Evolutionary conservation across 352 stramenopile genomes (phyloP).

Genomic region (Elongisporangium senticosum): DNA sequence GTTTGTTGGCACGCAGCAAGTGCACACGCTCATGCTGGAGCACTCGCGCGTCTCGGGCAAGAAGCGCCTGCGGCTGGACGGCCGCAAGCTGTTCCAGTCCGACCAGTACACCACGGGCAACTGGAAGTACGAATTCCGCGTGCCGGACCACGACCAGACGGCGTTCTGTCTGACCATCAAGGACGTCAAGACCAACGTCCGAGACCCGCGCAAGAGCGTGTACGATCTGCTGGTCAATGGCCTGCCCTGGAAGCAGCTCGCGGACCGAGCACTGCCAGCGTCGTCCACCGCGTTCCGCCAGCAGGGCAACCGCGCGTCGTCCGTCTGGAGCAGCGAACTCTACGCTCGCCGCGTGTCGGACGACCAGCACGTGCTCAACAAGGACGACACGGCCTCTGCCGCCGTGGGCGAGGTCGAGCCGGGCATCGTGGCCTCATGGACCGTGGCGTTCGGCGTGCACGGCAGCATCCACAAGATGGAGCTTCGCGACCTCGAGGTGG

Average conservation of each 20-base stretch:
- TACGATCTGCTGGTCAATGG: constrained; percentile 71
- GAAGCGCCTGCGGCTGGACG: constrained; percentile 79
- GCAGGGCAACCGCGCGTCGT: constrained; percentile 18
- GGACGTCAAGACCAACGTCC: constrained; percentile 65
- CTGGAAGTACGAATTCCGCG: constrained; percentile 75
- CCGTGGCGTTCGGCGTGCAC: constrained; percentile 77
- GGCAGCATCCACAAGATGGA: constrained; percentile 76
- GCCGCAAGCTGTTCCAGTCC: constrained; percentile 58
- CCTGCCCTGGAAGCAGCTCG: constrained; percentile 56
- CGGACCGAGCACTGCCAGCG: constrained; percentile 40
- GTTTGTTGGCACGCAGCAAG: constrained; percentile 59
- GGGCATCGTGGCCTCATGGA: constrained; percentile 57
- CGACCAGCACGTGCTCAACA: constrained; percentile 33
- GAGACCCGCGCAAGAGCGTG: constrained; percentile 61
- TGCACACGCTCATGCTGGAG: constrained; percentile 82
- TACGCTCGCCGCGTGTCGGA: constrained; percentile 71
- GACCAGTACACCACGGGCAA: constrained; percentile 66
- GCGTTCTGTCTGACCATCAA: constrained; percentile 68
- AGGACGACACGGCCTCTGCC: constrained; percentile 19
- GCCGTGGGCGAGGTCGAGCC: constrained; percentile 18
- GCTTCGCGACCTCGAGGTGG: constrained; percentile 55
- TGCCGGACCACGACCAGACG: constrained; percentile 26
- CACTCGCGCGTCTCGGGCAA: constrained; percentile 80
- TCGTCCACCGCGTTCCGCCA: constrained; percentile 15
- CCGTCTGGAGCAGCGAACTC: constrained; percentile 74